A percentile compares a stretch with the other conserved stretches of the same genome.
Evolutionary conservation across 2,329 filamentous ascomycete genomes (phyloP).

Genomic region (Teratosphaeria pseudoeucalypti): DNA sequence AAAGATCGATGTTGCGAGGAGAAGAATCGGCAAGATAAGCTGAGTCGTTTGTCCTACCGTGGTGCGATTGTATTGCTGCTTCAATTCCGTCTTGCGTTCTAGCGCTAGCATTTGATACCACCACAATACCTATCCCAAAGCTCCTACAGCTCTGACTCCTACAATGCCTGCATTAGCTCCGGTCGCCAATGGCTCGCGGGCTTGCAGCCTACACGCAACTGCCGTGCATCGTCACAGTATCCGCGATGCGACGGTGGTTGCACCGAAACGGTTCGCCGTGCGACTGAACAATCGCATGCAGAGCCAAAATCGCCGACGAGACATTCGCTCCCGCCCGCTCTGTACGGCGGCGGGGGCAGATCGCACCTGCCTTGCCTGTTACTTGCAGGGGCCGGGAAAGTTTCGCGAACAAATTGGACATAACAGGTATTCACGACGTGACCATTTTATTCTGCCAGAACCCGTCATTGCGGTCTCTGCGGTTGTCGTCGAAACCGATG

Average conservation of each 20-base stretch:
- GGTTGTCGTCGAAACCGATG: not conserved
- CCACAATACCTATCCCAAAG: not conserved
- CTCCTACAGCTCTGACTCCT: not conserved
- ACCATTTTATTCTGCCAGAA: not conserved
- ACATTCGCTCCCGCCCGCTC: not conserved
- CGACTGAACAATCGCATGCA: not conserved
- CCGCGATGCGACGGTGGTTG: no score
- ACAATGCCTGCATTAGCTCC: not conserved
- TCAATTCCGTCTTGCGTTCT: slow-evolving; percentile 3
- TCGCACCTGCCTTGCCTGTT: not conserved
- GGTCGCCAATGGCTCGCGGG: not conserved
- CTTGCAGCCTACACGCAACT: not conserved
- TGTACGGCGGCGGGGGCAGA: not conserved
- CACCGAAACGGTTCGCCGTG: not conserved
- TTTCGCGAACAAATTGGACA: not conserved
- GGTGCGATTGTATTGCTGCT: not conserved
- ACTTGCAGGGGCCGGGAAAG: no score
- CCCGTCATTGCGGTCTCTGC: not conserved
- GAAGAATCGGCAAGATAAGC: slow-evolving; percentile 55
- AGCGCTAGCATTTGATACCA: slow-evolving; percentile 2
- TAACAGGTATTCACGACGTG: not conserved
- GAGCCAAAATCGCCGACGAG: not conserved
- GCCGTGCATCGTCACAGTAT: not conserved
- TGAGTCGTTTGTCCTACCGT: slow-evolving; percentile 7
- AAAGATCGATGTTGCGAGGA: slow-evolving; percentile 67